phyloP scores from a whole-genome alignment of 352 stramenopile species.

The Pythium folliculosum region DNA sequence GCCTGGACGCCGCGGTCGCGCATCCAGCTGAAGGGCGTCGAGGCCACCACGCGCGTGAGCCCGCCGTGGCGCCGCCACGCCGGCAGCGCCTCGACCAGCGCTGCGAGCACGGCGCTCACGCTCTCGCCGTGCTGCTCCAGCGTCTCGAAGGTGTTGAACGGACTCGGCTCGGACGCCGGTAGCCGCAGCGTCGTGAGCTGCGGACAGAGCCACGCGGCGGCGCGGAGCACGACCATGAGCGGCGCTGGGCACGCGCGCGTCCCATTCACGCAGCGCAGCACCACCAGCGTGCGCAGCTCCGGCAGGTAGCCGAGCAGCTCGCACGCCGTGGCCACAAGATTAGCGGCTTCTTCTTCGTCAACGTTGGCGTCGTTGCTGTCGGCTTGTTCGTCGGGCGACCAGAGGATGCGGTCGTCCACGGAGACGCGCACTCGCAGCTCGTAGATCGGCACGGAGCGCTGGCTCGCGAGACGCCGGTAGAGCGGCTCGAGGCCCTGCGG shows the following conservation, averaged over 20 bases:
- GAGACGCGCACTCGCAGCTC: neutral
- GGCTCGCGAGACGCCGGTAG: neutral
- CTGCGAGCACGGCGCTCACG: neutral
- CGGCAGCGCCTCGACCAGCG: neutral
- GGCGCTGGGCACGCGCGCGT: too few species aligned
- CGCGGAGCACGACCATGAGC: neutral
- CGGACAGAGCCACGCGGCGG: neutral
- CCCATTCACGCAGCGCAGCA: neutral
- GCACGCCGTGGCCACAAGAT: neutral
- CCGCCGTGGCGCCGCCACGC: neutral
- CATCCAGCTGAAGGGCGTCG: neutral
- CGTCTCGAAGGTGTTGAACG: neutral
- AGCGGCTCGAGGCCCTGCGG: neutral
- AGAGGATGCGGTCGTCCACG: too few species aligned
- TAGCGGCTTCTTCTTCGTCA: too few species aligned
- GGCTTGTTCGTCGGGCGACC: neutral
- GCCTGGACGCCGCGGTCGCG: neutral
- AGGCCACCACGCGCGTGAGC: neutral
- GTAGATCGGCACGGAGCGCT: neutral
- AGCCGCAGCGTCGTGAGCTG: neutral
- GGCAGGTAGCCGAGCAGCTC: neutral
- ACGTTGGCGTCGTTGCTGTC: neutral
- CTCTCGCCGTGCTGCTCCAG: neutral
- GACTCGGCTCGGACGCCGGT: neutral
- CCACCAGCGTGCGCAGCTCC: neutral